Conservation (phyloP, 2,329 filamentous ascomycete species). For the Beauveria sp. region DNA sequence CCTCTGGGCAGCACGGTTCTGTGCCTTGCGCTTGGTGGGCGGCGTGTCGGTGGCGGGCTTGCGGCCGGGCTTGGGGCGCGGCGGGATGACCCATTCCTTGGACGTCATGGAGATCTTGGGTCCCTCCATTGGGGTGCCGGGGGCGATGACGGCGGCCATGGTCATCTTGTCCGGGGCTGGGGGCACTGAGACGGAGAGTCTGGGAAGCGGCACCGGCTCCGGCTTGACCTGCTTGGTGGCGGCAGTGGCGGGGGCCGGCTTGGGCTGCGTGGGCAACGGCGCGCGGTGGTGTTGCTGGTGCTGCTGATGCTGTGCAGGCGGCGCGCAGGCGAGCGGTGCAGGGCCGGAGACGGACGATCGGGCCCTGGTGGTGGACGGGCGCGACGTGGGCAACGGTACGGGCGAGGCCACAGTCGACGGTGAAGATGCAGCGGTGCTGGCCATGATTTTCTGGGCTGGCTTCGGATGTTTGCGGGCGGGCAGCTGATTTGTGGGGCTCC, state of each 20-base stretch:
- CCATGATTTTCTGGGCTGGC: conserved; percentile 11
- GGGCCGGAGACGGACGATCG: not conserved
- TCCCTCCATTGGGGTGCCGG: conserved; percentile 30
- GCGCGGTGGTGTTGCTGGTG: conserved; percentile 16
- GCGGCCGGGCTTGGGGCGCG: conserved; percentile 79
- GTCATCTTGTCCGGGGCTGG: conserved; percentile 36
- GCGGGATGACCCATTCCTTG: conserved; percentile 81
- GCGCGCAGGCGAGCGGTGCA: conserved; percentile 11
- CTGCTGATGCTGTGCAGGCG: conserved; percentile 14
- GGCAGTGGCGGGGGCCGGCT: conserved; percentile 21
- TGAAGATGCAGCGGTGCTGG: conserved; percentile 16
- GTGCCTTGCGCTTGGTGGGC: conserved; percentile 85
- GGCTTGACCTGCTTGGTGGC: conserved; percentile 19
- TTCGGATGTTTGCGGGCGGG: conserved; percentile 11
- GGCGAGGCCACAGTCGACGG: conserved; percentile 17
- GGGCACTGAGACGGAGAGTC: conserved; percentile 21
- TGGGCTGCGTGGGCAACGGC: conserved; percentile 22
- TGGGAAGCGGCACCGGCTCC: conserved; percentile 18
- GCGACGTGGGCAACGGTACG: conserved; percentile 17
- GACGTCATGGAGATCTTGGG: conserved; percentile 59
- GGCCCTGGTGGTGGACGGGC: conserved; percentile 3
- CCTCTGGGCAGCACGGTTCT: conserved; percentile 87
- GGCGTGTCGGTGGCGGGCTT: conserved; percentile 93
- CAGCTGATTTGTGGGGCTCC: conserved; percentile 11
- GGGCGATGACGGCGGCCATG: conserved; percentile 40